Evolutionary conservation across 2,329 filamentous ascomycete genomes (phyloP).

Genomic region (Paracorniculantispora psalliotae): DNA sequence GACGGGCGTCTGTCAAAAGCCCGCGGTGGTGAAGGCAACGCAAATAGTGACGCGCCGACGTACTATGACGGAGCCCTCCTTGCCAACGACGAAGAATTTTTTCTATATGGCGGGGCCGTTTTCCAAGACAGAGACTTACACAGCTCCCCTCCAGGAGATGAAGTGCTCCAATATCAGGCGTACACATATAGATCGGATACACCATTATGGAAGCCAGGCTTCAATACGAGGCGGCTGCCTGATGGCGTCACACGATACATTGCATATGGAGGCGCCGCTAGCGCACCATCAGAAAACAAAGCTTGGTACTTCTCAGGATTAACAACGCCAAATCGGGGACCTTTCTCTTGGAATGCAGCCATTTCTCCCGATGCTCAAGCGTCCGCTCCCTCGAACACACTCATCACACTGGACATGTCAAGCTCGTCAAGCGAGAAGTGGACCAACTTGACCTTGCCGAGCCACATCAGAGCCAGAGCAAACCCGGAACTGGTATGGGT

Average conservation of each 20-base stretch:
- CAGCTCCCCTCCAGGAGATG: constrained; percentile 35
- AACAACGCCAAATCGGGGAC: constrained; percentile 43
- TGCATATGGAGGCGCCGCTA: constrained; percentile 59
- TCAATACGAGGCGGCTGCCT: constrained; percentile 36
- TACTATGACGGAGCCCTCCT: constrained; percentile 61
- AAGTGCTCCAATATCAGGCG: constrained; percentile 46
- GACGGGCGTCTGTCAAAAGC: constrained; percentile 41
- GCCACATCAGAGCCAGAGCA: constrained; percentile 48
- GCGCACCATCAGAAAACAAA: constrained; percentile 63
- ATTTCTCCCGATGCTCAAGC: constrained; percentile 34
- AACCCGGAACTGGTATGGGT: constrained; percentile 68
- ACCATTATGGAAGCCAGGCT: constrained; percentile 38
- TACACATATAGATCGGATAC: constrained; percentile 47
- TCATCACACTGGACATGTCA: constrained; percentile 59
- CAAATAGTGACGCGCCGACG: constrained; percentile 49
- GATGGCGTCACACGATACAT: constrained; percentile 54
- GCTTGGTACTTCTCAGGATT: constrained; percentile 68
- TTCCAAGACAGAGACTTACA: constrained; percentile 30
- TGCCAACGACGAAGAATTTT: constrained; percentile 58
- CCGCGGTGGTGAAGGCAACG: constrained; percentile 40
- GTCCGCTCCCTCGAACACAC: constrained; percentile 44
- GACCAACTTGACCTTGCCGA: constrained; percentile 51
- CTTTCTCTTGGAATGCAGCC: constrained; percentile 36
- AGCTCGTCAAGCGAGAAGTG: constrained; percentile 47
- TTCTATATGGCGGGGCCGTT: constrained; percentile 57